Evolutionary conservation across 2,329 filamentous ascomycete genomes (phyloP).

Genomic region (Pyrenochaeta sp.): DNA sequence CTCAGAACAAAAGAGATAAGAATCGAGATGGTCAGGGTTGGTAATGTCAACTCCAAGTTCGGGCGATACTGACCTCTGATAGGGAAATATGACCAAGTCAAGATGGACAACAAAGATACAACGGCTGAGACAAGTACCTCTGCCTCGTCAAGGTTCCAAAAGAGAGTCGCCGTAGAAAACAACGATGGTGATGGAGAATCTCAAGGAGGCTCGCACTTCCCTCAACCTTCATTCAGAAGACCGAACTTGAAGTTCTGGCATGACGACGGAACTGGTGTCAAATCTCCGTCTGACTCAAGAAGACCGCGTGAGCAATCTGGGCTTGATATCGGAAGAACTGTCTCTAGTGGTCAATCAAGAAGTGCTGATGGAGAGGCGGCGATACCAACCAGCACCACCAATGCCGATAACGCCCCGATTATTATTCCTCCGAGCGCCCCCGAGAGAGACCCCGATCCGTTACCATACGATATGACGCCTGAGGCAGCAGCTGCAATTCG

Average conservation of each 20-base stretch:
- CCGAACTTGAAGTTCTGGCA: conserved; percentile 24
- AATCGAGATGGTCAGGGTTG: not conserved
- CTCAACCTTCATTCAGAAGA: conserved; percentile 21
- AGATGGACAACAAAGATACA: conserved; percentile 1
- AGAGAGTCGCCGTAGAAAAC: conserved; percentile 19
- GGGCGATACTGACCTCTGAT: no score
- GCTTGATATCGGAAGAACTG: not conserved
- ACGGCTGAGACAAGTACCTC: not conserved
- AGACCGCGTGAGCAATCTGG: conserved; percentile 28
- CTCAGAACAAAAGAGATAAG: conserved; percentile 2
- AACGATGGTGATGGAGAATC: conserved; percentile 1
- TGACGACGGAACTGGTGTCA: conserved; percentile 26
- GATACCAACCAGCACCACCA: no score
- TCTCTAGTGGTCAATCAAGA: no score
- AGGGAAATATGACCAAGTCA: no score
- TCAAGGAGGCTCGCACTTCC: conserved; percentile 13
- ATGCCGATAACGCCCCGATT: no score
- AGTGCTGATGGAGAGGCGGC: no score
- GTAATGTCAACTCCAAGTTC: not conserved
- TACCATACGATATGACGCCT: no score
- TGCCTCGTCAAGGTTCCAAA: conserved; percentile 14
- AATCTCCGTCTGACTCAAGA: conserved; percentile 43
- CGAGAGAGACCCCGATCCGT: no score
- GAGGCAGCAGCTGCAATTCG: conserved; percentile 12
- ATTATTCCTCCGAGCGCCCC: no score